Percentiles rank a stretch among this genome's conserved stretches.
These are phyloP conservation scores for Physocladia obscura DNA, from an alignment of 192 early-diverging fungal species.

Conservation along the genomic window DNA sequence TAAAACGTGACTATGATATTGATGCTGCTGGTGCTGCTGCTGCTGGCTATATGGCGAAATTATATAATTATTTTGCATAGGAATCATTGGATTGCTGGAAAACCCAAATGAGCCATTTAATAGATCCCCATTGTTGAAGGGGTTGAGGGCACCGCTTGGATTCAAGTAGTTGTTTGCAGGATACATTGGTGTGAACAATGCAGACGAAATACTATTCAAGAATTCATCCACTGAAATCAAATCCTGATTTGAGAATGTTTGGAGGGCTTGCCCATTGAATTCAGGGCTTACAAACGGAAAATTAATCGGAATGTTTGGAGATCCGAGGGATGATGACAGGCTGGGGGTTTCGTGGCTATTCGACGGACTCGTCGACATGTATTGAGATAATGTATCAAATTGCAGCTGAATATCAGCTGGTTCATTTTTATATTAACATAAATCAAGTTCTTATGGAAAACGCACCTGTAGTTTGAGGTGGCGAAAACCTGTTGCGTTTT, in stretches of 20 bases:
- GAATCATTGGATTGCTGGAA: not conserved
- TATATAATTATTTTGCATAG: too few species aligned
- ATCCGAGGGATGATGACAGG: not conserved
- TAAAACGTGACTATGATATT: not conserved
- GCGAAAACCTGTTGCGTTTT: not conserved
- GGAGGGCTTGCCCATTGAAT: not conserved
- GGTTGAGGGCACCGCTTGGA: too few species aligned
- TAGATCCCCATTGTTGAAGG: not conserved
- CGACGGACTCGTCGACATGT: not conserved
- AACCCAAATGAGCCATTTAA: not conserved
- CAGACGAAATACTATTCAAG: not conserved
- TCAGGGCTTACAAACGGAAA: not conserved
- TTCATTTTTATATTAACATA: too few species aligned
- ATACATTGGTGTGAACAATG: not conserved
- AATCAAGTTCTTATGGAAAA: too few species aligned
- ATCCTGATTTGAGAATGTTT: constrained; percentile 11
- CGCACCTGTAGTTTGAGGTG: not conserved
- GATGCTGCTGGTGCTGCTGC: not conserved
- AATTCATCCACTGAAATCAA: constrained; percentile 16
- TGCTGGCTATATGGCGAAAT: too few species aligned
- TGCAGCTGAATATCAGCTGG: not conserved
- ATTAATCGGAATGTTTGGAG: not conserved
- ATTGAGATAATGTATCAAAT: not conserved
- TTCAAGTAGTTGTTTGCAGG: too few species aligned
- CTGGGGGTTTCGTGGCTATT: not conserved